Conservation (phyloP, 2,329 filamentous ascomycete species). For the Aspergillaceae sp. region DNA sequence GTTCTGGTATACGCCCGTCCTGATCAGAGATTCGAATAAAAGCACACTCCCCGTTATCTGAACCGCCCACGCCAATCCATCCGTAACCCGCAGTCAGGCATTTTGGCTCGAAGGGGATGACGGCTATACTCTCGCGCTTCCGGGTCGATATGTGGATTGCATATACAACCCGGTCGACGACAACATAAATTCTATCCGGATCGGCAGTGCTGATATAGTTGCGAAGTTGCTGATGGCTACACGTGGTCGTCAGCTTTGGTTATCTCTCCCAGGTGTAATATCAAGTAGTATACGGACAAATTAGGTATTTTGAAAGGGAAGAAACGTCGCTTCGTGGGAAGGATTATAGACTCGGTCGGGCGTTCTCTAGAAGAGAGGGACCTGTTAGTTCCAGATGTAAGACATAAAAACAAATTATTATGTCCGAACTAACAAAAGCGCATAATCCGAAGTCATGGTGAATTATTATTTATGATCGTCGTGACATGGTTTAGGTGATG, state of each 20-base stretch:
- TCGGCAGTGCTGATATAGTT: slow-evolving; percentile 79
- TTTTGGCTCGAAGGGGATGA: slow-evolving; percentile 63
- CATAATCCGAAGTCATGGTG: slow-evolving; percentile 37
- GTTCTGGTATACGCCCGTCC: slow-evolving; percentile 27
- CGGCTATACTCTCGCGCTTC: slow-evolving; percentile 64
- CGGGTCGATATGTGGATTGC: slow-evolving; percentile 59
- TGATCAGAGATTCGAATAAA: slow-evolving; percentile 55
- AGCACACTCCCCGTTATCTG: slow-evolving; percentile 75
- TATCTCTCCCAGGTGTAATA: slow-evolving; percentile 5
- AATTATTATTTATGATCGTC: slow-evolving; percentile 16
- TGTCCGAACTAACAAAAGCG: slow-evolving; percentile 25
- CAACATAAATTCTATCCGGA: slow-evolving; percentile 74
- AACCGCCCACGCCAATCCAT: slow-evolving; percentile 83
- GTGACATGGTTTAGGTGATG: slow-evolving; percentile 24
- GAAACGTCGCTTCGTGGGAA: slow-evolving; percentile 53
- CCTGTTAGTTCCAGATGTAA: slow-evolving; percentile 6
- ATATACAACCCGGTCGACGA: slow-evolving; percentile 65
- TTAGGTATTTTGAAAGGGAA: slow-evolving; percentile 60
- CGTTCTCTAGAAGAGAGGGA: slow-evolving; percentile 44
- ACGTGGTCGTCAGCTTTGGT: slow-evolving; percentile 10
- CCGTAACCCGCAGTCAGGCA: slow-evolving; percentile 80
- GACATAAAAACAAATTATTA: slow-evolving; percentile 4
- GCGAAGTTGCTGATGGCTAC: slow-evolving; percentile 52
- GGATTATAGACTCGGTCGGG: slow-evolving; percentile 58
- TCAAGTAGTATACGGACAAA: slow-evolving; percentile 44